phyloP scores from a whole-genome alignment of 2,329 filamentous ascomycete genomes.

The Sordariomycetes sp. region DNA sequence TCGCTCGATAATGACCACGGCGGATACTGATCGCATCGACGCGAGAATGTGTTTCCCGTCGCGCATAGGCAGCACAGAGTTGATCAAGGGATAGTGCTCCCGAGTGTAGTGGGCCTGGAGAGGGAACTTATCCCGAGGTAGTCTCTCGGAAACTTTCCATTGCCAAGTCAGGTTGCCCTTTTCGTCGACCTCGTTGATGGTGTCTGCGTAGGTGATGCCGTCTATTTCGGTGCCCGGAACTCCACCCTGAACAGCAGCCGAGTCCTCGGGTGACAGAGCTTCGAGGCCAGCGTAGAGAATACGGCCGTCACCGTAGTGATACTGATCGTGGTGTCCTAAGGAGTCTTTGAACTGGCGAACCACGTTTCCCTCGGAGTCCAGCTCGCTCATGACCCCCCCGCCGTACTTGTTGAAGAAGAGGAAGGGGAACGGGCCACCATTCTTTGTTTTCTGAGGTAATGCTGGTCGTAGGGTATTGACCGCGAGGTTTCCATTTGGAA shows the following conservation, averaged over 20 bases:
- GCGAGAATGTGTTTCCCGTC: constrained; percentile 18
- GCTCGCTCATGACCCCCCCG: constrained; percentile 18
- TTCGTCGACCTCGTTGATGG: constrained; percentile 17
- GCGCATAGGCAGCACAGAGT: constrained; percentile 16
- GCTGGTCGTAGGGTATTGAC: constrained; percentile 16
- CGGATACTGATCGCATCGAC: constrained; percentile 16
- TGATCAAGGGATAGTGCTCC: constrained; percentile 20
- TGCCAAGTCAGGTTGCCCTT: constrained; percentile 14
- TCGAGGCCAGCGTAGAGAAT: constrained; percentile 17
- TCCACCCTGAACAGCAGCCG: constrained; percentile 15
- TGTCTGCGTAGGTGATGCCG: constrained; percentile 18
- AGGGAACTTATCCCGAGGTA: constrained; percentile 15
- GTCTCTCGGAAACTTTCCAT: constrained; percentile 17
- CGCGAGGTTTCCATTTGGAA: constrained; percentile 17
- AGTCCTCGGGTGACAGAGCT: constrained; percentile 14
- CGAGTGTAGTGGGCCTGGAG: constrained; percentile 18
- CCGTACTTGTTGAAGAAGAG: constrained; percentile 20
- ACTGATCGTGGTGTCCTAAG: constrained; percentile 18
- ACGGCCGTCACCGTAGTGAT: constrained; percentile 15
- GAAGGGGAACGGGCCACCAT: constrained; percentile 14
- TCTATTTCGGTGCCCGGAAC: constrained; percentile 14
- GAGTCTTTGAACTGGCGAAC: constrained; percentile 16
- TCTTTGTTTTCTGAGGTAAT: no score
- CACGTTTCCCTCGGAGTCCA: constrained; percentile 12
- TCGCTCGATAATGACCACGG: constrained; percentile 17